Percentiles rank a stretch among this genome's conserved stretches.
phyloP scores from a whole-genome alignment of 352 stramenopile genomes.

The Globisporangium takayamanum region DNA sequence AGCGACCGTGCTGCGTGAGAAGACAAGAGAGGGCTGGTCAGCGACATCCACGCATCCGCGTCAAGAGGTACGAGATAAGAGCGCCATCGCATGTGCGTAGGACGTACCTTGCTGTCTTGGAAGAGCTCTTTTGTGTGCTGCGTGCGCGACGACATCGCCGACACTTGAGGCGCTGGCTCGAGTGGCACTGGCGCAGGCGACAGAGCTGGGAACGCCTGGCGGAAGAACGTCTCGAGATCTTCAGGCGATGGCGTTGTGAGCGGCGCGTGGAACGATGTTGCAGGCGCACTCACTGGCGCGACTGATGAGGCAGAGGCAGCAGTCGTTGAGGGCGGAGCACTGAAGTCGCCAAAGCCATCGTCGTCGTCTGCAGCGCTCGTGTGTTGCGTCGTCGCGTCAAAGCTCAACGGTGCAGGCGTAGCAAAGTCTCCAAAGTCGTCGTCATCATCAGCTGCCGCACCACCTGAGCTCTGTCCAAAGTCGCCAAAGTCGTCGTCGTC shows the following conservation, averaged over 20 bases:
- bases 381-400: neutral
- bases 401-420: neutral
- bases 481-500: slow-evolving; percentile 18
- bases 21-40: neutral
- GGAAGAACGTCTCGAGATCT: slow-evolving; percentile 33
- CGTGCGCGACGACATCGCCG: neutral
- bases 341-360: slow-evolving; percentile 15
- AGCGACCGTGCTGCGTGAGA: neutral
- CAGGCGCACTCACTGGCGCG: neutral
- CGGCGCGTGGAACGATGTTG: neutral
- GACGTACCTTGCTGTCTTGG: slow-evolving; percentile 11
- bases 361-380: neutral
- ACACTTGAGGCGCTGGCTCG: slow-evolving; percentile 1
- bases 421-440: slow-evolving; percentile 28
- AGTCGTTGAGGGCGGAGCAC: neutral
- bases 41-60: neutral
- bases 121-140: slow-evolving; percentile 11
- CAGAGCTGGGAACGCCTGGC: slow-evolving; percentile 24
- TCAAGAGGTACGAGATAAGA: neutral
- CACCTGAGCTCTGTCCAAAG: slow-evolving; percentile 1
- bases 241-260: slow-evolving; percentile 15
- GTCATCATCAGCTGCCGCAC: slow-evolving; percentile 6
- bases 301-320: neutral
- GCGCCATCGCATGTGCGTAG: neutral
- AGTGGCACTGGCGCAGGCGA: slow-evolving; percentile 7